Evolutionary conservation across 805 yeast species (phyloP), one percentile per base, ranked within the genome.

Genomic region (Peterozyma toletana): DNA sequence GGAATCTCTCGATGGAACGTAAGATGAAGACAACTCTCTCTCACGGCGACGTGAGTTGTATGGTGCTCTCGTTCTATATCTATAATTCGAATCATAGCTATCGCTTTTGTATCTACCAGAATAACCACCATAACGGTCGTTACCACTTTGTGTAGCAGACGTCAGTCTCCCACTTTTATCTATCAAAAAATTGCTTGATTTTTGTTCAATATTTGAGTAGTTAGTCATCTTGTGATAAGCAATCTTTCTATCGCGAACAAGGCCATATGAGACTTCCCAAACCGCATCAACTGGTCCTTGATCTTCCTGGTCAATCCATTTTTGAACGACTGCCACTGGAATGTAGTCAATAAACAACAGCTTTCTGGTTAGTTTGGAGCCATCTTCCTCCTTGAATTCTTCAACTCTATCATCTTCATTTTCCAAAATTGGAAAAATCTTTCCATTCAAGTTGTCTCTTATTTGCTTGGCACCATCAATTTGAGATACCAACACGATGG

Each of bases 271-370:
- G n/a, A 71, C 53, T 41, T 62, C 62, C 76, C 77, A 71, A 39
- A 67, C 53, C 2, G 73, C 76, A 51, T 70, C 66, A 35, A 55
- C 53, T 10, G 77, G 74, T 11, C 70, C 71, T 35, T 54, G 56
- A 42, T 63, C 67, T 47, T 71, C 77, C 51, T 70, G 73, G 49
- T 60, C 72, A 13, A 70, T 67, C 75, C 76, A 71, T 36, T 60
- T 62, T 43, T 65, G 66, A 3, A 69, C 60, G 14, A 72, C 73
- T 48, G 67, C 66, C 17, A 68, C 73, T 0, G 75, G 75, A 35
- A 71, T 63, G 49, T 55, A 71, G 48, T 71, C 76, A 36, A 68
- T 63, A 50, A 53, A 70, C 33, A 70, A 46, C 9, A 58, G 57
- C 39, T 52, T 55, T 48, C 64, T 52, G 10, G 38, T 31, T 29